Percentiles rank a stretch among this genome's conserved stretches.
These are phyloP conservation scores for Solanum chiquidenum DNA, from an alignment of 257 asterid species.

Conservation along the genomic window DNA sequence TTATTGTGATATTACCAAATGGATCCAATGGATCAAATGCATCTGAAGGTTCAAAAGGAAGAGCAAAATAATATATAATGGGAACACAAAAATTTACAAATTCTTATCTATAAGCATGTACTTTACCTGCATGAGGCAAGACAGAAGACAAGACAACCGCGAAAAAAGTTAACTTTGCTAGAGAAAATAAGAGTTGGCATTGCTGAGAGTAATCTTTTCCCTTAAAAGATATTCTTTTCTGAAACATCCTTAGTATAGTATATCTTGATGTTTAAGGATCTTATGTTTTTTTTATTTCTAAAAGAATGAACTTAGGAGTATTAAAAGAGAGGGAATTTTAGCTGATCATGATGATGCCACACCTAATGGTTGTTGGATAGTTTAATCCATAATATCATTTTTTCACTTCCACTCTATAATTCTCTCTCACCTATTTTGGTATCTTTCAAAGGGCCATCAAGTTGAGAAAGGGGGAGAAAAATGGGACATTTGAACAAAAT, in stretches of 20 bases:
- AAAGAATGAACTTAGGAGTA: neutral
- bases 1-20: slow-evolving; percentile 67
- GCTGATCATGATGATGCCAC: slow-evolving; percentile 3
- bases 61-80: neutral
- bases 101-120: neutral
- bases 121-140: slow-evolving; percentile 33
- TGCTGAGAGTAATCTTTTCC: neutral
- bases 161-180: slow-evolving; percentile 11
- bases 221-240: neutral
- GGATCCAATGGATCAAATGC: slow-evolving; percentile 82
- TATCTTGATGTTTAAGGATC: neutral
- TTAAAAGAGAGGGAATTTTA: neutral
- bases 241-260: neutral
- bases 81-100: neutral
- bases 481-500: slow-evolving; percentile 26
- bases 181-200: neutral
- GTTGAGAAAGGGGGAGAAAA: slow-evolving; percentile 5
- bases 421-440: neutral
- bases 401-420: neutral
- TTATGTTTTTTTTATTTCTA: neutral
- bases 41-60: slow-evolving; percentile 13
- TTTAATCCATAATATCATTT: neutral
- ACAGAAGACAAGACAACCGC: slow-evolving; percentile 16
- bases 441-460: neutral
- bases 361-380: slow-evolving; percentile 14